Evolutionary conservation across 495 filamentous ascomycete species (phyloP), one percentile per base, ranked within the genome.

Genomic region (Penicillium bovifimosum): DNA sequence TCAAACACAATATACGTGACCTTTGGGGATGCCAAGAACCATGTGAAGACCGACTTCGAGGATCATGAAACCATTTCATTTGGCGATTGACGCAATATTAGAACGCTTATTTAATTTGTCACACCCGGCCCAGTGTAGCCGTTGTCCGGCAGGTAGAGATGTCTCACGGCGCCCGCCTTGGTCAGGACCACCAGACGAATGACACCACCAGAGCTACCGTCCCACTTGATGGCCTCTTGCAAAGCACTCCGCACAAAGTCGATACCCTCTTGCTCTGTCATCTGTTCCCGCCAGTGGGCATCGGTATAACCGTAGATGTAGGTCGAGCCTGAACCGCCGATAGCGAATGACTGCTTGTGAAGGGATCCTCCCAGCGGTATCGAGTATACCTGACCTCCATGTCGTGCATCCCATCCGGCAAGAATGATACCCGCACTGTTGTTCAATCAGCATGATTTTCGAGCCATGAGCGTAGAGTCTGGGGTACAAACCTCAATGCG

Each of bases 231-330:
- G 11, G 93, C 93, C 75, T 98, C 91, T 62, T 82, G 77, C 67
- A 98, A 72, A 9, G 93, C 82, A 35, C 82, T 85, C 68, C 95
- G 96, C 60, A 98, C 95, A 58, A 97, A 98, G 26, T 83, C 70
- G 50, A 98, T 80, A n/a, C 93, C 95, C 53, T 95, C 90, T 36
- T 81, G 77, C 78, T 98, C 92, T 20, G 86, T 87, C 91, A 98
- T 97, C 59, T 83, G 82, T 66, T 96, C 95, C 64, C 80, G 85
- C 93, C 93, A 98, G 78, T 98, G 81, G 44, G 91, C 85, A 69
- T 98, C 91, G 67, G 93, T 97, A 76, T 91, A 96, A 57, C 93
- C 93, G 76, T 96, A 97, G 72, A 98, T 98, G 76, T 97, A 98
- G 43, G 93, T 97, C 60, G 92, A 96, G 11, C 93, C 93, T 8